Evolutionary conservation across 495 filamentous ascomycete genomes (phyloP).

Genomic region (Endocarpon pusillum): DNA sequence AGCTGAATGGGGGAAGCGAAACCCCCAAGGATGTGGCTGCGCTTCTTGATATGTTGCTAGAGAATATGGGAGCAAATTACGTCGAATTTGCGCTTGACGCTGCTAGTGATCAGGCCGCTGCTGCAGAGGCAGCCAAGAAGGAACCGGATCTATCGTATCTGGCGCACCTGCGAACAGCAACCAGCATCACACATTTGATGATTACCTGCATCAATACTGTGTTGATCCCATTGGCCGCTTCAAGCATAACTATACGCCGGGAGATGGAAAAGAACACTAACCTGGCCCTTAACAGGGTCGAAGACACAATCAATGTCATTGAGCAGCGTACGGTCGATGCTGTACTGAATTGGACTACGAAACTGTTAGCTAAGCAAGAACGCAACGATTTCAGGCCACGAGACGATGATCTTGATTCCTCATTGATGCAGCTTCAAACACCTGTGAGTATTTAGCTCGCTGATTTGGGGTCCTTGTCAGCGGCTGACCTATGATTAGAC

Average conservation of each 20-base stretch:
- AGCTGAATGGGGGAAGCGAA: conserved; percentile 69
- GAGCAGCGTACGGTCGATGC: conserved; percentile 77
- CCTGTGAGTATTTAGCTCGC: conserved; percentile 24
- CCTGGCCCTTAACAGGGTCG: conserved; percentile 53
- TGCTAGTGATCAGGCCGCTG: conserved; percentile 52
- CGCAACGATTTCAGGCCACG: conserved; percentile 85
- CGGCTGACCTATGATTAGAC: conserved; percentile 28
- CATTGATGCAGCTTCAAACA: conserved; percentile 68
- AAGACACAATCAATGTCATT: conserved; percentile 75
- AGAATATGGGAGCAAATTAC: conserved; percentile 85
- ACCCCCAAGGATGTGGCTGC: conserved; percentile 89
- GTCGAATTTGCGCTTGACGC: conserved; percentile 88
- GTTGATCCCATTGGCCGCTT: conserved; percentile 72
- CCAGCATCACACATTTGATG: conserved; percentile 85
- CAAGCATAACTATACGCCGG: conserved; percentile 74
- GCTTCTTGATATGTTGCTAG: conserved; percentile 66
- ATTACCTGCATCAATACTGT: conserved; percentile 77
- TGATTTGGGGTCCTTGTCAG: not conserved
- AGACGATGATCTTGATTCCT: conserved; percentile 52
- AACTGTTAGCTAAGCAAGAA: conserved; percentile 62
- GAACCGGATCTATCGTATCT: conserved; percentile 86
- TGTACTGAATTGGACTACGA: conserved; percentile 58
- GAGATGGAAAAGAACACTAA: conserved; percentile 79
- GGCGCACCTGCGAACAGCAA: conserved; percentile 55
- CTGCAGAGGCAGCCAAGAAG: conserved; percentile 57